These are phyloP conservation scores for Xylaria acuta DNA, from an alignment of 495 filamentous ascomycete species.

Conservation along the genomic window DNA sequence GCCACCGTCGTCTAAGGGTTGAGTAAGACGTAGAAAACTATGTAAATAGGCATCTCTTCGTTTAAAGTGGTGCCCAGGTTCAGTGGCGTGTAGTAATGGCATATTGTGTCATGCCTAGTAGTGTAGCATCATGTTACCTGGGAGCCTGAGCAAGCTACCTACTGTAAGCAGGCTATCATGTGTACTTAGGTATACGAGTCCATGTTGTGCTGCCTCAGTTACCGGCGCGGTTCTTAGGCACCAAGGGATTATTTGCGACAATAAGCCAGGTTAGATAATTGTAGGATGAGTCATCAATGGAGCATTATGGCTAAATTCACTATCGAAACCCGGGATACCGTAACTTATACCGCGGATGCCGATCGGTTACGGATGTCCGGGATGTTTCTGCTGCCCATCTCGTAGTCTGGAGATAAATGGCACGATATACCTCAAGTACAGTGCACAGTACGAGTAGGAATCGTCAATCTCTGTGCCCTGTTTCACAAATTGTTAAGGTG, in stretches of 20 bases:
- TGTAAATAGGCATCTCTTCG: background rate
- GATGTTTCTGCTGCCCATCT: background rate
- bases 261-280: background rate
- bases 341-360: background rate
- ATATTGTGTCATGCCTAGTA: background rate
- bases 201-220: slow-evolving; percentile 4
- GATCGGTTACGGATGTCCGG: background rate
- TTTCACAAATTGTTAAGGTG: slow-evolving; percentile 1
- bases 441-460: slow-evolving; percentile 13
- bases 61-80: background rate
- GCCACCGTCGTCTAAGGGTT: background rate
- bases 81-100: background rate
- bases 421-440: slow-evolving; percentile 15
- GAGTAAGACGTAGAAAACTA: background rate
- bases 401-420: background rate
- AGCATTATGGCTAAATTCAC: background rate
- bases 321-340: background rate
- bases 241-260: background rate
- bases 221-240: background rate
- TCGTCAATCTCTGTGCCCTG: background rate
- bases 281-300: slow-evolving; percentile 2
- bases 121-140: background rate
- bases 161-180: background rate
- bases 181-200: background rate
- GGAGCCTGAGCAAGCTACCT: background rate